Conservation (phyloP, 331 rosid species). For the Saraca asoca region DNA sequence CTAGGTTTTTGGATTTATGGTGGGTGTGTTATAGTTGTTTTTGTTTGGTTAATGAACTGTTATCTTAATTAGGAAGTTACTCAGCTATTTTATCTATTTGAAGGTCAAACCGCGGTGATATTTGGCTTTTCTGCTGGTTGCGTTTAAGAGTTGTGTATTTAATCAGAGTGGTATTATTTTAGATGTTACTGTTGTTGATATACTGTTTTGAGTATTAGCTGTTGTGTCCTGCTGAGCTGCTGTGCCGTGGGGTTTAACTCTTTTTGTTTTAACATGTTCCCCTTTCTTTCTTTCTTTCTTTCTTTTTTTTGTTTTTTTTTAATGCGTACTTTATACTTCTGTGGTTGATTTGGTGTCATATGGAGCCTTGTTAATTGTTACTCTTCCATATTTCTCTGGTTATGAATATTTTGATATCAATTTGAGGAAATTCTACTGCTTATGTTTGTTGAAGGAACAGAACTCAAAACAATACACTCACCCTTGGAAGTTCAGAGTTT, state of each 20-base stretch:
- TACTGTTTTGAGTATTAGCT: neutral
- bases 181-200: neutral
- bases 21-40: neutral
- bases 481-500: neutral
- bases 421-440: neutral
- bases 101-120: constrained; percentile 20
- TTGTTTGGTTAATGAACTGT: neutral
- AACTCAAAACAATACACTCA: neutral
- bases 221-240: neutral
- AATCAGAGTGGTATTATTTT: neutral
- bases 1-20: constrained; percentile 5
- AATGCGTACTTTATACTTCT: neutral
- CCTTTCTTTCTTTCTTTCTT: no score
- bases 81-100: constrained; percentile 15
- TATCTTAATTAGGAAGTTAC: constrained; percentile 1
- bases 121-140: neutral
- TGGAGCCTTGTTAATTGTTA: no score
- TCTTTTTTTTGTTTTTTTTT: no score
- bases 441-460: neutral
- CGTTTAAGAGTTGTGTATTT: neutral
- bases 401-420: neutral
- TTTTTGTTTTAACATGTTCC: neutral
- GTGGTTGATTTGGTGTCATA: neutral
- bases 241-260: neutral
- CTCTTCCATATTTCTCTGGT: neutral